A percentile compares a stretch with the other conserved stretches of the same genome.
phyloP scores from a whole-genome alignment of 441 rosid species.

The Viola pubescens region DNA sequence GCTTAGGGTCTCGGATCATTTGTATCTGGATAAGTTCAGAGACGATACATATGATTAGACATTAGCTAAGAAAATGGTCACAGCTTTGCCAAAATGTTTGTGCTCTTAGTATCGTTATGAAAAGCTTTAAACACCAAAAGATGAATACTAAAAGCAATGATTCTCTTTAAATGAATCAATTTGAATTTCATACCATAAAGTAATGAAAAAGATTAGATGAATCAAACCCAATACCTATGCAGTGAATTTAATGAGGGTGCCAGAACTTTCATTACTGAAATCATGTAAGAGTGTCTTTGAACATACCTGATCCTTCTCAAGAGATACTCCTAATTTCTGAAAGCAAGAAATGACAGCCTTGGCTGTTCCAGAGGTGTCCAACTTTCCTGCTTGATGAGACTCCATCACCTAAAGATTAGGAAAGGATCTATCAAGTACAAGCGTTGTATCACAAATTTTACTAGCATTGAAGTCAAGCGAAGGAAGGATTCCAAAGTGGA shows the following conservation, averaged over 20 bases:
- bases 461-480: neutral
- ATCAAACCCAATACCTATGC: neutral
- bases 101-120: no score
- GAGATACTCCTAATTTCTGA: conserved; percentile 73
- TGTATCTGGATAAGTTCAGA: conserved; percentile 34
- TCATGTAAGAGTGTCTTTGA: neutral
- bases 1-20: conserved; percentile 70
- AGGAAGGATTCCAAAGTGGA: neutral
- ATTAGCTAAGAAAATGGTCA: neutral
- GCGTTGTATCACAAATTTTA: neutral
- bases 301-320: conserved; percentile 61
- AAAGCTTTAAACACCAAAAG: no score
- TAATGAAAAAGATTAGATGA: neutral
- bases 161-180: no score
- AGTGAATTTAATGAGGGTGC: neutral
- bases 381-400: conserved; percentile 84
- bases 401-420: conserved; percentile 63
- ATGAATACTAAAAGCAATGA: no score
- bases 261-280: neutral
- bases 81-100: neutral
- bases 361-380: conserved; percentile 89
- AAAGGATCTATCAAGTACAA: conserved; percentile 5
- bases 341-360: conserved; percentile 91
- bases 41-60: neutral
- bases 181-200: no score